Evolutionary conservation across 306 rosid species (phyloP).

Genomic region (Prosopis cineraria): DNA sequence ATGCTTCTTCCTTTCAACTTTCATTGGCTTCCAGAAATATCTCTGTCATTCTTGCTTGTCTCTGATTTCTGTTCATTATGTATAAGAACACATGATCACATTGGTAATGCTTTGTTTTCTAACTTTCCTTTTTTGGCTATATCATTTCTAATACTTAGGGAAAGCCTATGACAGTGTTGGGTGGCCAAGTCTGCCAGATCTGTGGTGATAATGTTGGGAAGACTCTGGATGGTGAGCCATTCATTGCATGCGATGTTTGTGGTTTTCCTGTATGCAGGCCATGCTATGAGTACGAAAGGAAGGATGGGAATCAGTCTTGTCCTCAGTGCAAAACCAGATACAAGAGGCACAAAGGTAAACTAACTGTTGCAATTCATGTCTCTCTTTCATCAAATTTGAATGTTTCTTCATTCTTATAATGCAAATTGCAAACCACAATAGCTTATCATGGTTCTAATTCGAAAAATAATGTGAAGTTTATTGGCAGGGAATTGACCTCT

Average conservation of each 20-base stretch:
- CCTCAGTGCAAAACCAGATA: constrained; percentile 95
- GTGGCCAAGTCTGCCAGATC: constrained; percentile 81
- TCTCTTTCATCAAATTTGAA: constrained; percentile 13
- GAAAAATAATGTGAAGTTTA: constrained; percentile 13
- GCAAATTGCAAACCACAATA: constrained; percentile 20
- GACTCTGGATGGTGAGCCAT: constrained; percentile 64
- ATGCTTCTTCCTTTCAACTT: not conserved
- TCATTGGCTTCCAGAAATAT: not conserved
- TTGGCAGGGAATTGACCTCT: constrained; percentile 9
- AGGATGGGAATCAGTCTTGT: constrained; percentile 95
- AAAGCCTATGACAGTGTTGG: constrained; percentile 58
- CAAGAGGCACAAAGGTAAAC: constrained; percentile 78
- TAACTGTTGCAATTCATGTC: constrained; percentile 9
- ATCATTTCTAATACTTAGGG: constrained; percentile 43
- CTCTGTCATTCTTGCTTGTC: not conserved
- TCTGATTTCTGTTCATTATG: constrained; percentile 6
- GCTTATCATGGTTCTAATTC: not conserved
- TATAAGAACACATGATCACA: constrained; percentile 2
- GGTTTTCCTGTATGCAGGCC: constrained; percentile 95
- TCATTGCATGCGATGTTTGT: constrained; percentile 78
- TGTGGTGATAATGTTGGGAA: constrained; percentile 88
- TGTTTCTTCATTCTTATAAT: not conserved
- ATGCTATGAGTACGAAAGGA: constrained; percentile 95
- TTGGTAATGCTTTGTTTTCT: not conserved
- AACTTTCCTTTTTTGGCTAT: not conserved